phyloP scores from a whole-genome alignment of 2,329 filamentous ascomycete genomes.

The Domatiomyces catenatus region DNA sequence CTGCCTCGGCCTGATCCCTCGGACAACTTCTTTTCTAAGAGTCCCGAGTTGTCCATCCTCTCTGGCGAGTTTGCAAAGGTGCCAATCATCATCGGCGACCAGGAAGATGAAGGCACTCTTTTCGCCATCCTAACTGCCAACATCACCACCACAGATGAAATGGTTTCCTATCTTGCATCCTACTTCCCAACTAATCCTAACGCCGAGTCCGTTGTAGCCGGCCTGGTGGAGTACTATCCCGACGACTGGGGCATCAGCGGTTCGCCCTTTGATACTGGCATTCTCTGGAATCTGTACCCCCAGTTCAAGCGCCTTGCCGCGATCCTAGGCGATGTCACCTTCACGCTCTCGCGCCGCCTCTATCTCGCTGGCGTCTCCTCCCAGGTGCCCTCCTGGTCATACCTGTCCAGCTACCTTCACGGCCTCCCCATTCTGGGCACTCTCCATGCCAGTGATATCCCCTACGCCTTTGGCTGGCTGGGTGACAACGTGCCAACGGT shows the following conservation, averaged over 20 bases:
- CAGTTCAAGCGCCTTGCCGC: slow-evolving; percentile 42
- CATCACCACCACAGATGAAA: slow-evolving; percentile 43
- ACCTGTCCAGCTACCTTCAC: slow-evolving; percentile 56
- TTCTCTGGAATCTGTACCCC: slow-evolving; percentile 1
- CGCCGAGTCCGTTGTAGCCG: slow-evolving; percentile 31
- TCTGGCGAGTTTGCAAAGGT: slow-evolving; percentile 43
- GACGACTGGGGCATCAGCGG: neutral
- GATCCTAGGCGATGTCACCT: slow-evolving; percentile 43
- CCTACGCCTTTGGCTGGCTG: slow-evolving; percentile 55
- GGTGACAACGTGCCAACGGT: slow-evolving; percentile 42
- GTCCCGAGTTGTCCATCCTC: slow-evolving; percentile 43
- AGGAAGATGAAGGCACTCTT: slow-evolving; percentile 67
- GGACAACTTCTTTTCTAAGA: slow-evolving; percentile 44
- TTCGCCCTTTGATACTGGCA: neutral
- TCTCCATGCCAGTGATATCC: slow-evolving; percentile 55
- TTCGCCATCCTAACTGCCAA: slow-evolving; percentile 42
- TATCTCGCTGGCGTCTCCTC: slow-evolving; percentile 44
- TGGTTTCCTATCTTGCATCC: slow-evolving; percentile 46
- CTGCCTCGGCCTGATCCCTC: slow-evolving; percentile 51
- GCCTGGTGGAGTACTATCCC: slow-evolving; percentile 33
- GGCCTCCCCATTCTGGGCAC: slow-evolving; percentile 59
- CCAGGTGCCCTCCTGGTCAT: slow-evolving; percentile 54
- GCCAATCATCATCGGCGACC: slow-evolving; percentile 54
- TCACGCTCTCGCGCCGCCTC: slow-evolving; percentile 54
- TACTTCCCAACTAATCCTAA: slow-evolving; percentile 47